Conservation (phyloP, 1,139 yeast species). For the Taphrina populina region DNA sequence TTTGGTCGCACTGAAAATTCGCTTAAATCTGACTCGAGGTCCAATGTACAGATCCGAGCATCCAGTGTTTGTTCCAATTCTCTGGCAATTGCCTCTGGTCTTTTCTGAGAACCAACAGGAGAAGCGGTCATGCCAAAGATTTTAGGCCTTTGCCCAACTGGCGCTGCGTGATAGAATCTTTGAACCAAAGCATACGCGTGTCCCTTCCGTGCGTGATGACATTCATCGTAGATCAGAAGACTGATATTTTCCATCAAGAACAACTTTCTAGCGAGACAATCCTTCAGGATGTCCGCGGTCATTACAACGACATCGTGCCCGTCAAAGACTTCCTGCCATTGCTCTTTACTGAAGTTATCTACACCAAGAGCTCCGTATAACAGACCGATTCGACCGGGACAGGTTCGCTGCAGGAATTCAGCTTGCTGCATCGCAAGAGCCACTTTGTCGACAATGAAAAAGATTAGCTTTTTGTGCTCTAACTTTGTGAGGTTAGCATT, state of each 20-base stretch:
- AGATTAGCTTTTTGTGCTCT: conserved; percentile 9
- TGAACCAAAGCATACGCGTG: conserved; percentile 35
- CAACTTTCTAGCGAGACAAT: conserved; percentile 35
- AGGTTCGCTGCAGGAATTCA: conserved; percentile 34
- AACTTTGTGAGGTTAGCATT: too few species aligned
- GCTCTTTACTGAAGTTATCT: conserved; percentile 22
- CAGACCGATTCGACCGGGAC: conserved; percentile 26
- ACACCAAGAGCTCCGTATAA: conserved; percentile 36
- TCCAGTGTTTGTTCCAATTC: conserved; percentile 31
- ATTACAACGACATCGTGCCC: conserved; percentile 35
- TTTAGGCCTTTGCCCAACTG: conserved; percentile 28
- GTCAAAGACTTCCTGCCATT: conserved; percentile 34
- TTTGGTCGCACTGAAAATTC: conserved; percentile 11
- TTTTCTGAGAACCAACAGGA: conserved; percentile 33
- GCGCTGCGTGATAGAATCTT: conserved; percentile 29
- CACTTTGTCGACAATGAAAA: conserved; percentile 37
- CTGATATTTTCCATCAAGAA: conserved; percentile 27
- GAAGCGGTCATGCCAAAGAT: conserved; percentile 39
- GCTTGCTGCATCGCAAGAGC: conserved; percentile 38
- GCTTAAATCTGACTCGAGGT: not conserved
- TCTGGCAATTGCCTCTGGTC: not conserved
- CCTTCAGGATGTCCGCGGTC: conserved; percentile 37
- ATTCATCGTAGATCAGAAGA: conserved; percentile 36
- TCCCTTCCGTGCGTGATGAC: conserved; percentile 36
- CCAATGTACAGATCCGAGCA: conserved; percentile 30